Evolutionary conservation across 1,284 basidiomycete genomes (phyloP).

Genomic region (Xanthoconium separans): DNA sequence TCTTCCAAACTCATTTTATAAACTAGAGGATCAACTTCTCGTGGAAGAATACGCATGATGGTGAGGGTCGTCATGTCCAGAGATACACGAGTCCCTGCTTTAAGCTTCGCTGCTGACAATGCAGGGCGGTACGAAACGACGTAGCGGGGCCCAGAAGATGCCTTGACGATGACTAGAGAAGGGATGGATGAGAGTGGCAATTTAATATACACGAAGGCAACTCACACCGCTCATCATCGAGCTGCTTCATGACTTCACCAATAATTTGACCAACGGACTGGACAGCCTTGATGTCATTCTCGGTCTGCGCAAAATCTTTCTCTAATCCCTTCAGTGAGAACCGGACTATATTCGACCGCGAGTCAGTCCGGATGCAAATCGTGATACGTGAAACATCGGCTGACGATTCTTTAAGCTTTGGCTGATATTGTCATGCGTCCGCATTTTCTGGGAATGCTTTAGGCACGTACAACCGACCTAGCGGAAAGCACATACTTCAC

Average conservation of each 20-base stretch:
- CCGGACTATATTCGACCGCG: conserved; percentile 49
- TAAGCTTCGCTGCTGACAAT: conserved; percentile 90
- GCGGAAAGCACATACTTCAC: conserved; percentile 47
- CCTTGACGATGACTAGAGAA: conserved; percentile 92
- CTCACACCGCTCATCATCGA: conserved; percentile 97
- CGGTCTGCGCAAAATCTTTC: conserved; percentile 91
- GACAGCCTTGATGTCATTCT: conserved; percentile 98
- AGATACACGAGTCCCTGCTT: conserved; percentile 92
- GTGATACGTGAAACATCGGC: conserved; percentile 30
- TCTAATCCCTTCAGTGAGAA: conserved; percentile 87
- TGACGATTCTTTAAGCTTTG: conserved; percentile 84
- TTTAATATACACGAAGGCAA: too few species aligned
- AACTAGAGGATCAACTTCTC: conserved; percentile 97
- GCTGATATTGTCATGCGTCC: conserved; percentile 79
- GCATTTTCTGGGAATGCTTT: conserved; percentile 75
- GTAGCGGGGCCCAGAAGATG: conserved; percentile 96
- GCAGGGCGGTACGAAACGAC: conserved; percentile 98
- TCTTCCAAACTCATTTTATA: conserved; percentile 99
- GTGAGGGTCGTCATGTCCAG: conserved; percentile 99
- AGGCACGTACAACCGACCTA: background rate
- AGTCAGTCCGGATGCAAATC: conserved; percentile 3
- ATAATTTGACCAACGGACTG: conserved; percentile 99
- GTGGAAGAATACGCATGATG: conserved; percentile 97
- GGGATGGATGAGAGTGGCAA: too few species aligned
- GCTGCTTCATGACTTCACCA: conserved; percentile 97